Evolutionary conservation across 1,284 basidiomycete genomes (phyloP).

Genomic region (Cryptococcus sp.): DNA sequence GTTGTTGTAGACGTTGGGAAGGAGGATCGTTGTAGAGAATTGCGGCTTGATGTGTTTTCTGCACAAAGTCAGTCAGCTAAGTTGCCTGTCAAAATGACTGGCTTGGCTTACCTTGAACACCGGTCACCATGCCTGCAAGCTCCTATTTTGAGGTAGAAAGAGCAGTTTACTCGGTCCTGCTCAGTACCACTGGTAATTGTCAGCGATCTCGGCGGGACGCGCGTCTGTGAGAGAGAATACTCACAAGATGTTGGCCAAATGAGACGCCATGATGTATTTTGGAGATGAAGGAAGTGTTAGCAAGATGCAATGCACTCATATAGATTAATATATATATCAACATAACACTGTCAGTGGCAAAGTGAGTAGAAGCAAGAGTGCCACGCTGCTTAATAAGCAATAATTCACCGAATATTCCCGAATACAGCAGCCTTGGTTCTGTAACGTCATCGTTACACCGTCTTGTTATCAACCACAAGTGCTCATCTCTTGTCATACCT

Average conservation of each 20-base stretch:
- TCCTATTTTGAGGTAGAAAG: conserved; percentile 55
- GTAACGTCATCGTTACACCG: background rate
- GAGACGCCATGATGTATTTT: conserved; percentile 46
- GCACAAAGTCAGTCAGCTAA: conserved; percentile 49
- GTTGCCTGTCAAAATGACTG: background rate
- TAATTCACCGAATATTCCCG: conserved; percentile 32
- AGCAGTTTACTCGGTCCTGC: conserved; percentile 54
- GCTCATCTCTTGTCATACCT: background rate
- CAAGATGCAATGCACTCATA: background rate
- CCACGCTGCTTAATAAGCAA: conserved; percentile 22
- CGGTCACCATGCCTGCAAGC: conserved; percentile 53
- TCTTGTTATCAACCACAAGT: background rate
- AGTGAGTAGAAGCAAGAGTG: background rate
- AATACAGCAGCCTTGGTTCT: conserved; percentile 2
- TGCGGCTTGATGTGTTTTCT: conserved; percentile 96
- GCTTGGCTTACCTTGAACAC: conserved; percentile 45
- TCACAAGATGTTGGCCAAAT: conserved; percentile 53
- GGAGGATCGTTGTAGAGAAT: conserved; percentile 94
- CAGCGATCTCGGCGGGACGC: background rate
- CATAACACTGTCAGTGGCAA: background rate
- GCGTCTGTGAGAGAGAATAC: conserved; percentile 11
- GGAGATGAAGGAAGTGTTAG: too few species aligned
- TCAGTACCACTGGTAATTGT: conserved; percentile 48
- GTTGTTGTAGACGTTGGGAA: conserved; percentile 99
- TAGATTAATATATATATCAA: background rate